Conservation (phyloP, 2,329 filamentous ascomycete species). For the Zymoseptoria tritici region DNA sequence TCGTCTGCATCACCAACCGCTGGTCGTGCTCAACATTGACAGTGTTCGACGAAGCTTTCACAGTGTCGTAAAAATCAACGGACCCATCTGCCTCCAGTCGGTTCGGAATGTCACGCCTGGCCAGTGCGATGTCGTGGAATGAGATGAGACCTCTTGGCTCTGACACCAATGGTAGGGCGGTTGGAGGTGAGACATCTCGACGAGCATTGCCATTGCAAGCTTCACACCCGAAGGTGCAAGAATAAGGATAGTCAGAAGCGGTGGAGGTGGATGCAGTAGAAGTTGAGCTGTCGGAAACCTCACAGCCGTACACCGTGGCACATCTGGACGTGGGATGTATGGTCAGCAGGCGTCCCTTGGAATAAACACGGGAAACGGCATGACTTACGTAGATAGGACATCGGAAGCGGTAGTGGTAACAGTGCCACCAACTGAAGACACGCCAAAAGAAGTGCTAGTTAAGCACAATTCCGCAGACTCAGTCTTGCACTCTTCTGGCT, state of each 20-base stretch:
- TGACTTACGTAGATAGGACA: conserved; percentile 2
- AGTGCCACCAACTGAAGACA: neutral
- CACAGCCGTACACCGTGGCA: conserved; percentile 5
- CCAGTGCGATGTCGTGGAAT: neutral
- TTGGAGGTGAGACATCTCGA: neutral
- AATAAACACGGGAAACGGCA: too few relatives aligned
- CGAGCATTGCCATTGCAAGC: conserved; percentile 1
- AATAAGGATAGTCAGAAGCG: neutral
- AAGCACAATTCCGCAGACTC: conserved; percentile 5
- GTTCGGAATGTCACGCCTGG: conserved; percentile 1
- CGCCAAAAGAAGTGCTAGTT: conserved; percentile 6
- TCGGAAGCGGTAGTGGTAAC: conserved; percentile 1
- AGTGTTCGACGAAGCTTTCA: neutral
- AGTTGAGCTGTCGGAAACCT: neutral
- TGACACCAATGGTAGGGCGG: neutral
- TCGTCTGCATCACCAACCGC: neutral
- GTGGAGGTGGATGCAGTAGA: neutral
- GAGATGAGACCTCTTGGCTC: neutral
- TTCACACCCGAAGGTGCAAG: neutral
- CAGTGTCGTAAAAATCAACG: neutral
- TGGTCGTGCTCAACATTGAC: neutral
- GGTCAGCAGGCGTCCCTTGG: neutral
- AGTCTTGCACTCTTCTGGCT: conserved; percentile 3
- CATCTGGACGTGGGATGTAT: neutral
- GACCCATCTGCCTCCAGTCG: neutral